Conservation (phyloP, 2,329 filamentous ascomycete genomes). For the Curvularia hawaiiensis region DNA sequence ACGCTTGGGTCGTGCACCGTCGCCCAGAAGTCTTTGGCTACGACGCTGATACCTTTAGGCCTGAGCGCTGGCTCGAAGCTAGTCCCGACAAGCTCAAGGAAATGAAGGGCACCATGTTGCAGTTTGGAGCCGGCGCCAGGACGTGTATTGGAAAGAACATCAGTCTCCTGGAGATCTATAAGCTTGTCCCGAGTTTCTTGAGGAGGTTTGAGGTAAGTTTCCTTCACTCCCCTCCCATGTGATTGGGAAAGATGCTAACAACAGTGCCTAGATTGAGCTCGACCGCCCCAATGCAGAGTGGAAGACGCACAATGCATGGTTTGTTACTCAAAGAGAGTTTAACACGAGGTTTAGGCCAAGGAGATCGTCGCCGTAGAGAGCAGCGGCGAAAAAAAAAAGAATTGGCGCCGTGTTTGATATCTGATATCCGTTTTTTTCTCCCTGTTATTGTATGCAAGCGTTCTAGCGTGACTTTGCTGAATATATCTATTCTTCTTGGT, state of each 20-base stretch:
- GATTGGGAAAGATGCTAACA: background rate
- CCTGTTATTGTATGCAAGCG: conserved; percentile 1
- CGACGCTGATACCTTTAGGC: conserved; percentile 69
- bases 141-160: conserved; percentile 69
- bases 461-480: conserved; percentile 3
- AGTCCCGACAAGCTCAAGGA: conserved; percentile 63
- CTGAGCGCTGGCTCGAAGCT: conserved; percentile 68
- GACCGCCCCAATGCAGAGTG: conserved; percentile 49
- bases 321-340: conserved; percentile 55
- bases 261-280: conserved; percentile 41
- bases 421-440: no score
- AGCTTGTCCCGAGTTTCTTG: conserved; percentile 62
- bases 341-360: conserved; percentile 50
- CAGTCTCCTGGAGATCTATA: conserved; percentile 56
- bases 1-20: conserved; percentile 75
- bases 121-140: conserved; percentile 73
- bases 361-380: conserved; percentile 1
- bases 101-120: conserved; percentile 73
- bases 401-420: background rate
- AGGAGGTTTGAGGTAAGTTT: conserved; percentile 63
- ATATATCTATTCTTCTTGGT: no score
- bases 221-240: no score
- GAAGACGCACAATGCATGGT: conserved; percentile 61
- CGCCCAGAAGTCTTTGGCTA: conserved; percentile 70
- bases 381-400: conserved; percentile 4